Evolutionary conservation across 108 stramenopile genomes (phyloP), one percentile per base, ranked within the genome.

Genomic region (Thalassiosira profunda): DNA sequence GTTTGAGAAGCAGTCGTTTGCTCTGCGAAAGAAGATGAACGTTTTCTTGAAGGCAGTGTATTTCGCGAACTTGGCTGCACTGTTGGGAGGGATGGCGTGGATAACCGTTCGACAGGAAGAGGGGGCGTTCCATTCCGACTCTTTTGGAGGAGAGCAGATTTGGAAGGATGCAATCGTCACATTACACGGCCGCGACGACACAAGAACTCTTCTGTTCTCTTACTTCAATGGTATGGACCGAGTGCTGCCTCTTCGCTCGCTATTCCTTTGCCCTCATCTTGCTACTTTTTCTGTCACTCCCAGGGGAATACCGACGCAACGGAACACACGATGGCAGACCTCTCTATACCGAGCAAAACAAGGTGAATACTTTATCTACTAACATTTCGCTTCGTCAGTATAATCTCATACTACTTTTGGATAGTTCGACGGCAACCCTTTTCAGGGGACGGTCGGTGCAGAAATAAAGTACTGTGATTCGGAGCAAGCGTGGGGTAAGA

Each of bases 151-250:
- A 18, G 37, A 74, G 26, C 25, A 74, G 30, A 43, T 75, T 24
- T 76, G 74, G 74, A 49, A 67, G 17, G 33, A 63, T 24, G 74
- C 66, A 12, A 10, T 74, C 1, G 40, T 58, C 1, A 56, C 43
- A 44, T 40, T 40, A 28, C 34, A 29, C 28, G 2, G 15, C 9
- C 7, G 1, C 3, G 7, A 26, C 25, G 52, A 28, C 14, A 1
- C 10, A 31, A 34, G 43, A 31, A 18, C 38, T 53, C 48, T 72
- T 23, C 56, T 72, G 12, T 76, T 58, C 36, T 62, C 66, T 1
- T 76, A 67, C 55, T 76, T 76, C 54, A 76, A 68, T 44, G 74
- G 74, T 21, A n/a, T n/a, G n/a, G n/a, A n/a, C n/a, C n/a, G n/a
- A n/a, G n/a, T n/a, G n/a, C n/a, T n/a, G n/a, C n/a, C n/a, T n/a